Conservation (phyloP, 1,284 basidiomycete genomes). For the Phenoliferia sp. region DNA sequence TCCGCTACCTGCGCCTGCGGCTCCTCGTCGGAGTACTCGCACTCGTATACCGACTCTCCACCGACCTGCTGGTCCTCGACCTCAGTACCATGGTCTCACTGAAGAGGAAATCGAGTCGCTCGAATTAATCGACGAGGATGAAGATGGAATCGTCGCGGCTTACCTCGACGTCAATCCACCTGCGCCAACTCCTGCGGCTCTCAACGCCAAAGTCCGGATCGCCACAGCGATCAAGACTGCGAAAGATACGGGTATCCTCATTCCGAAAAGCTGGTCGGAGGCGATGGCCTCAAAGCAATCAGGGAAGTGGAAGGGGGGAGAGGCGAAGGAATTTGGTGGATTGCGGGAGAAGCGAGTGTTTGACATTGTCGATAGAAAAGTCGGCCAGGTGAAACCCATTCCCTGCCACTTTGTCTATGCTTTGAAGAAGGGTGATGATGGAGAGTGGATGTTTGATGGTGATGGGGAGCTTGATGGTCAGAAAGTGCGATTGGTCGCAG, state of each 20-base stretch:
- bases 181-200: no score
- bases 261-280: background rate
- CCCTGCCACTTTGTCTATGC: background rate
- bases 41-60: background rate
- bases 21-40: no score
- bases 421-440: background rate
- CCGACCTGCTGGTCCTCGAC: background rate
- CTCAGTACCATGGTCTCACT: background rate
- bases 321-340: background rate
- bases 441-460: background rate
- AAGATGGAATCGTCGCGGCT: background rate
- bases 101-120: background rate
- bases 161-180: background rate
- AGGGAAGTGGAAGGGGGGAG: background rate
- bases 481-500: background rate
- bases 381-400: background rate
- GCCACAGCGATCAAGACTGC: background rate
- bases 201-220: no score
- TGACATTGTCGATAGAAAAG: background rate
- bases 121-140: background rate
- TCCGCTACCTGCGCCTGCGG: no score
- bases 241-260: background rate
- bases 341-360: background rate
- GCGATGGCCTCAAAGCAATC: background rate
- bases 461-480: background rate